Conservation (phyloP, 805 yeast species). For the Pichia kluyveri region DNA sequence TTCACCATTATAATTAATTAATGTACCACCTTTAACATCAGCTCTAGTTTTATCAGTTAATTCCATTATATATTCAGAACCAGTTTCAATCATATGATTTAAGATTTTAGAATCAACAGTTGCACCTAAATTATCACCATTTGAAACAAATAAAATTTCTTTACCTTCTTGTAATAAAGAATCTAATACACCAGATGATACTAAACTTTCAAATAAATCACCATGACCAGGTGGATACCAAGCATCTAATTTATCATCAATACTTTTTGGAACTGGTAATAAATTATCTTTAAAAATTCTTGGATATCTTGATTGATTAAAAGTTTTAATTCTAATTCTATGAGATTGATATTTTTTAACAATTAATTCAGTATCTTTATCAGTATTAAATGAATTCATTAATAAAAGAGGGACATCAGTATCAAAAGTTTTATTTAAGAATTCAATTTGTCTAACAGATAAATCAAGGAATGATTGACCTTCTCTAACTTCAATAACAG, state of each 20-base stretch:
- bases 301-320: conserved; percentile 97
- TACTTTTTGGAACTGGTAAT: conserved; percentile 81
- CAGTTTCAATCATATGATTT: conserved; percentile 85
- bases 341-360: conserved; percentile 96
- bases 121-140: conserved; percentile 98
- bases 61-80: conserved; percentile 95
- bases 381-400: conserved; percentile 98
- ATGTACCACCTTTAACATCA: conserved; percentile 98
- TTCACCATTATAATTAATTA: conserved; percentile 90
- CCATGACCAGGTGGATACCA: conserved; percentile 99
- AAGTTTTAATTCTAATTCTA: conserved; percentile 87
- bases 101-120: conserved; percentile 89
- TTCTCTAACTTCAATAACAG: conserved; percentile 96
- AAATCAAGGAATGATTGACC: conserved; percentile 95
- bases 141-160: conserved; percentile 90
- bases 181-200: conserved; percentile 87
- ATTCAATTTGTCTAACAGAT: conserved; percentile 94
- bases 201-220: conserved; percentile 86
- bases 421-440: conserved; percentile 80
- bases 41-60: conserved; percentile 98
- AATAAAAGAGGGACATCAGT: conserved; percentile 91
- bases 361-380: conserved; percentile 87
- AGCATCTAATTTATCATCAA: conserved; percentile 64
- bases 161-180: conserved; percentile 85
- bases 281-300: conserved; percentile 92